Base-by-base conservation (phyloP, 2,329 filamentous ascomycete species). In the Fusarium musae region DNA sequence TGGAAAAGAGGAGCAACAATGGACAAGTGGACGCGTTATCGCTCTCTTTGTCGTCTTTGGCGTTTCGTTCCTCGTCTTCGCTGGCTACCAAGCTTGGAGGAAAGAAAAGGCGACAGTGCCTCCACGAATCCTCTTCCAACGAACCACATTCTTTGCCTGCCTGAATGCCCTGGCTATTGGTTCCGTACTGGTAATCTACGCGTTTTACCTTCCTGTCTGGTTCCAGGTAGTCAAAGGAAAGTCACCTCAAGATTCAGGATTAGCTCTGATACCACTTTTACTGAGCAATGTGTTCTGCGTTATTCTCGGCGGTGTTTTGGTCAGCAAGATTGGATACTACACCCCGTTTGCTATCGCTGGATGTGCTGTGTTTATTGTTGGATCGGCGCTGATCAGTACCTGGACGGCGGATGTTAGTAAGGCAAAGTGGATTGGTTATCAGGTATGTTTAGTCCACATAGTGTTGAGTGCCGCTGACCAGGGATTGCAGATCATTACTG, bases 171-270 rank as follows among this genome's bases (percentile, higher is more conserved):
- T 72, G 5, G 32, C 47, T 0, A 26, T 58, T 6, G 49, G 69
- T 3, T 69, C 63, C 2, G 44, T 64, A 2, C 12, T 72, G 10
- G 69, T 72, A 0, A 46, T 72, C 0, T 72, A 64, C 43, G 10
- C 69, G 1, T 72, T 72, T 11, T 72, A 72, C 5, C 46, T 72
- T 3, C 69, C 69, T 1, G 42, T 72, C 1, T 72, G 69, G 69
- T 69, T 72, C 16, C 69, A 72, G 16, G 58, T 72, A 4, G 59
- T 72, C 2, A 62, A 72, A 1, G 63, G 69, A 0, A 71, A 68
- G 5, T 68, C 68, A 0, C 40, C 69, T 0, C 28, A 72, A 2
- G 43, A 60, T 4, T 71, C 69, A n/a, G 63, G 69, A 4, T 32
- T 72, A 2, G 53, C 68, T 6, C 8, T 72, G 15, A 9, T 72